A percentile compares a stretch with the other conserved stretches of the same genome.
Conservation (phyloP, 495 filamentous ascomycete species). For the Acidiella bohemica region DNA sequence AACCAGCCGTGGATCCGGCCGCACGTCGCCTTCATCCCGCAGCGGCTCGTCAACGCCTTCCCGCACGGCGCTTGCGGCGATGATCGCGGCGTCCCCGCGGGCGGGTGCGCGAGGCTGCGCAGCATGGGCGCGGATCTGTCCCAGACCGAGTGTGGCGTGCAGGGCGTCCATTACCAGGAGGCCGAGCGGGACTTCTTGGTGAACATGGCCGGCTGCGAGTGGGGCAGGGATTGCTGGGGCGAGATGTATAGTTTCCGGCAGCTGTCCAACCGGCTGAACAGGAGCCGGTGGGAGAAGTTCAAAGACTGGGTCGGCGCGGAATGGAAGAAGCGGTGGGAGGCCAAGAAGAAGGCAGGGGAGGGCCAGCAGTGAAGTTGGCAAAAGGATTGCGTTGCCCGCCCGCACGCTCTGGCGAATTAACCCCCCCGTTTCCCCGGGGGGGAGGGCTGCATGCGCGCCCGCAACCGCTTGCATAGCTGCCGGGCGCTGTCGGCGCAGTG, state of each 20-base stretch:
- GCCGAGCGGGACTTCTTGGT: slow-evolving; percentile 85
- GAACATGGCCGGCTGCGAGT: slow-evolving; percentile 97
- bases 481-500: too few species aligned
- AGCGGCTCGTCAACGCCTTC: slow-evolving; percentile 89
- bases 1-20: slow-evolving; percentile 88
- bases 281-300: slow-evolving; percentile 59
- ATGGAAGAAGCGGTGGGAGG: slow-evolving; percentile 3
- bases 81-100: slow-evolving; percentile 28
- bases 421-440: too few species aligned
- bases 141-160: slow-evolving; percentile 43
- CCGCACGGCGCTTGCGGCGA: slow-evolving; percentile 80
- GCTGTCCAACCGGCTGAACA: slow-evolving; percentile 73
- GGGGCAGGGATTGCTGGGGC: slow-evolving; percentile 92
- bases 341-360: slow-evolving; percentile 7
- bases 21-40: slow-evolving; percentile 77
- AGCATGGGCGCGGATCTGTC: slow-evolving; percentile 42
- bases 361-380: too few species aligned
- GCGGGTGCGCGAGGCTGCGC: slow-evolving; percentile 5
- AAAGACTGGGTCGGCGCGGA: too few species aligned
- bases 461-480: too few species aligned
- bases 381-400: too few species aligned
- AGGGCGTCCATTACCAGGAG: slow-evolving; percentile 71
- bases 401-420: too few species aligned
- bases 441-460: too few species aligned
- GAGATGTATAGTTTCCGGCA: slow-evolving; percentile 92